Conservation (phyloP, 192 early-diverging fungal species). For the Podila minutissima region DNA sequence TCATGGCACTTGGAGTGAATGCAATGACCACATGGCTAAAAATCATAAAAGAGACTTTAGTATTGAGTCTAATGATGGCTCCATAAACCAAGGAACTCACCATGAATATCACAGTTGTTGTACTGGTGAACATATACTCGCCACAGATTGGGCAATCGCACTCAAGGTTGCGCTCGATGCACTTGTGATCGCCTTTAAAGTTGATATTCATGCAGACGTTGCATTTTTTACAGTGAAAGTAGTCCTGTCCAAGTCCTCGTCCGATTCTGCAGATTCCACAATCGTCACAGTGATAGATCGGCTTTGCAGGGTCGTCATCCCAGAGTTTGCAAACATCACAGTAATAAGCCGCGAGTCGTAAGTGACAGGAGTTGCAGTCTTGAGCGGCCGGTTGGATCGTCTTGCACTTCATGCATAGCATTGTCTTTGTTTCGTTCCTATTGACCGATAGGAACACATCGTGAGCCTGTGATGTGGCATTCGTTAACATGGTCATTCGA, state of each 20-base stretch:
- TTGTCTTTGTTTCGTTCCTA: constrained; percentile 68
- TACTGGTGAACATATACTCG: constrained; percentile 93
- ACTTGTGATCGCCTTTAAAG: constrained; percentile 82
- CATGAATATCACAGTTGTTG: constrained; percentile 85
- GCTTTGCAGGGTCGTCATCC: constrained; percentile 84
- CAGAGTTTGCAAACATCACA: constrained; percentile 92
- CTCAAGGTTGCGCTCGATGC: constrained; percentile 91
- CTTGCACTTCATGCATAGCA: constrained; percentile 95
- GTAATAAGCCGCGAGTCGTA: constrained; percentile 79
- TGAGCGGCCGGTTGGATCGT: constrained; percentile 83
- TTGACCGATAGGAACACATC: not conserved
- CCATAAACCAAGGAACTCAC: constrained; percentile 43
- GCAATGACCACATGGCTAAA: constrained; percentile 88
- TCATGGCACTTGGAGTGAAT: constrained; percentile 90
- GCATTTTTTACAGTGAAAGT: constrained; percentile 92
- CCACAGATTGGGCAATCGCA: constrained; percentile 97
- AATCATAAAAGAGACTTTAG: not conserved
- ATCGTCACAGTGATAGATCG: constrained; percentile 93
- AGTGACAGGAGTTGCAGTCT: constrained; percentile 76
- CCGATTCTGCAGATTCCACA: constrained; percentile 96
- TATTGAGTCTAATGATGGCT: not conserved
- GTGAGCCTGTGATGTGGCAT: not conserved
- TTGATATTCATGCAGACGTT: constrained; percentile 88
- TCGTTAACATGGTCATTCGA: too few species aligned
- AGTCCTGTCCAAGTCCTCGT: constrained; percentile 79